phyloP scores from a whole-genome alignment of 2,329 filamentous ascomycete genomes.

The Neonectria coccinea region DNA sequence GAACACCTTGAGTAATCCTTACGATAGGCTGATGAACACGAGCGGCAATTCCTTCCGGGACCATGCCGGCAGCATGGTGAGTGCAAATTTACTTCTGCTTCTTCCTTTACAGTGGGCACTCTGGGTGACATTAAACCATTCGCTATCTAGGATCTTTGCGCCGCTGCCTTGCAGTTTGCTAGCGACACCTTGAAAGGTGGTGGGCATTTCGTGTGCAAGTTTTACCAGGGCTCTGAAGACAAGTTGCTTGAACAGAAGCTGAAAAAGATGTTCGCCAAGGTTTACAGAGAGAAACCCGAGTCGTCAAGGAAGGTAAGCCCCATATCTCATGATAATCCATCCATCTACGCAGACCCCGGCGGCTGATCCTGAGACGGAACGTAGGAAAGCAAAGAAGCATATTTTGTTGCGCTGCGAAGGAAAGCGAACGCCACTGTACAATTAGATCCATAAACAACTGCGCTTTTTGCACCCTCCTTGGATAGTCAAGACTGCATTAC shows the following conservation, averaged over 20 bases:
- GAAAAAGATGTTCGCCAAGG: slow-evolving; percentile 80
- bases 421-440: slow-evolving; percentile 59
- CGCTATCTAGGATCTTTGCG: slow-evolving; percentile 80
- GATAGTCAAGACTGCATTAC: not conserved
- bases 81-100: slow-evolving; percentile 45
- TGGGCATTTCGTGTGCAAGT: slow-evolving; percentile 97
- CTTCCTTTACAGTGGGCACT: not conserved
- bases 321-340: not conserved
- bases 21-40: slow-evolving; percentile 99
- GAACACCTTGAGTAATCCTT: slow-evolving; percentile 94
- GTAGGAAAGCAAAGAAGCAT: slow-evolving; percentile 75
- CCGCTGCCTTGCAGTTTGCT: slow-evolving; percentile 85
- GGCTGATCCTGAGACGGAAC: slow-evolving; percentile 13
- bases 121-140: slow-evolving; percentile 16
- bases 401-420: slow-evolving; percentile 82
- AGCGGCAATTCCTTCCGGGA: slow-evolving; percentile 88
- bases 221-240: slow-evolving; percentile 92
- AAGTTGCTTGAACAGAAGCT: slow-evolving; percentile 80
- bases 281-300: slow-evolving; percentile 90
- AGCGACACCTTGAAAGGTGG: slow-evolving; percentile 84
- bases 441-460: not conserved
- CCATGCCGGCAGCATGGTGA: slow-evolving; percentile 94
- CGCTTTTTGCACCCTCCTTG: not conserved
- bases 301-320: slow-evolving; percentile 83
- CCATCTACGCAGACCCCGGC: not conserved